Evolutionary conservation across 2,329 filamentous ascomycete genomes (phyloP).

Genomic region (Ascochyta lentis): DNA sequence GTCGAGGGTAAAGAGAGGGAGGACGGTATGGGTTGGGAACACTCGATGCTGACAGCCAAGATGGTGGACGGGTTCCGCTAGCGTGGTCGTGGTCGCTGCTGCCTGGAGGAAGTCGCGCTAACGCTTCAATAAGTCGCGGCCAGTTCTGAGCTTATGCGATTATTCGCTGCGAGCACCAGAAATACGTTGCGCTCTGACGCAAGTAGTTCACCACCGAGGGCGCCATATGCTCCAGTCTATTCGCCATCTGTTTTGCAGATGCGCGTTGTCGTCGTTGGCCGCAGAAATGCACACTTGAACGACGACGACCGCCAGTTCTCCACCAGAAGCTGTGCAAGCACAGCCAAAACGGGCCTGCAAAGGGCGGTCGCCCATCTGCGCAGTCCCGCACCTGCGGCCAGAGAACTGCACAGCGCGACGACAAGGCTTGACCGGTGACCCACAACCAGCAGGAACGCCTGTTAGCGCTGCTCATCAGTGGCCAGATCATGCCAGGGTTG

Average conservation of each 20-base stretch:
- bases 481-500: slow-evolving; percentile 17
- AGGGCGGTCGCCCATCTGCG: slow-evolving; percentile 21
- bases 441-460: slow-evolving; percentile 30
- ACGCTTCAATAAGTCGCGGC: slow-evolving; percentile 25
- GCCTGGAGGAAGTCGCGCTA: slow-evolving; percentile 29
- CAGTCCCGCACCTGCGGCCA: slow-evolving; percentile 4
- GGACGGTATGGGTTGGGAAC: slow-evolving; percentile 12
- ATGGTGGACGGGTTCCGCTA: slow-evolving; percentile 16
- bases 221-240: slow-evolving; percentile 17
- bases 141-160: slow-evolving; percentile 25
- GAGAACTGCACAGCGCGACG: slow-evolving; percentile 9
- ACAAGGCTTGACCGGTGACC: slow-evolving; percentile 28
- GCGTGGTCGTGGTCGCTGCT: slow-evolving; percentile 27
- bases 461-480: slow-evolving; percentile 22
- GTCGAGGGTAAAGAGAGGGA: slow-evolving; percentile 28
- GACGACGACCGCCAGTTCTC: slow-evolving; percentile 18
- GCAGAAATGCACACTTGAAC: background rate
- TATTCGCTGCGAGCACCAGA: slow-evolving; percentile 34
- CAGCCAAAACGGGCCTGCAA: slow-evolving; percentile 17
- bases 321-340: slow-evolving; percentile 6
- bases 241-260: slow-evolving; percentile 17
- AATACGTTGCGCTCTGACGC: slow-evolving; percentile 23
- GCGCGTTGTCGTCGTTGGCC: slow-evolving; percentile 14
- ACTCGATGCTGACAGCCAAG: slow-evolving; percentile 22
- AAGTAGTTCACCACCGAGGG: slow-evolving; percentile 15